A percentile compares a stretch with the other conserved stretches of the same genome.
Evolutionary conservation across 208 protist genomes (phyloP).

Genomic region (Acanthamoeba royreba): DNA sequence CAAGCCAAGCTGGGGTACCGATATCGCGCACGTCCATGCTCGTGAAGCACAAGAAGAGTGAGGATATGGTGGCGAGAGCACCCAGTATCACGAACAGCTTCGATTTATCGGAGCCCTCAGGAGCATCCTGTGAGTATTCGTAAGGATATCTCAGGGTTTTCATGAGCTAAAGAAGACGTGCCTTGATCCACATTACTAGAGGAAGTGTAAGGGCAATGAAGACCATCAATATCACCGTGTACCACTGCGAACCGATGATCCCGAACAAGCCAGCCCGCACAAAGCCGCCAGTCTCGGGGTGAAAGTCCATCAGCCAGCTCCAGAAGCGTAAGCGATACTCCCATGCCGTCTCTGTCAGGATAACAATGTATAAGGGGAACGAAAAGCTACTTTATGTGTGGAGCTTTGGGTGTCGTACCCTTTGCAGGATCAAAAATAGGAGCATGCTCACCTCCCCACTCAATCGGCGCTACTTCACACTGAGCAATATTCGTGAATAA

Average conservation of each 20-base stretch:
- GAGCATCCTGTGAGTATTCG: background rate
- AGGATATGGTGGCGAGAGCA: background rate
- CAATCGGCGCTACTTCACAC: background rate
- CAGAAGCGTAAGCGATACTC: background rate
- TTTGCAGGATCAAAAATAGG: background rate
- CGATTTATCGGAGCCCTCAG: background rate
- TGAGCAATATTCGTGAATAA: background rate
- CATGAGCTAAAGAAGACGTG: background rate
- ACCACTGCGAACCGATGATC: slow-evolving; percentile 28
- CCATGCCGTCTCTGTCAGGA: background rate
- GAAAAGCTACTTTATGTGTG: too few relatives aligned
- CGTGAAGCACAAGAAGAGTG: background rate
- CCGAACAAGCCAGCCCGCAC: slow-evolving; percentile 2
- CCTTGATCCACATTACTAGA: slow-evolving; percentile 33
- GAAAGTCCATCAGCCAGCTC: background rate
- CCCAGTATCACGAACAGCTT: background rate
- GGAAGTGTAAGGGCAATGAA: background rate
- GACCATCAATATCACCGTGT: slow-evolving; percentile 4
- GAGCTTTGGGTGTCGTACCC: too few relatives aligned
- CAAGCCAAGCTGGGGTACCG: background rate
- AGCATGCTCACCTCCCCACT: background rate
- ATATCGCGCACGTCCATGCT: background rate
- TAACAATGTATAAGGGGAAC: too few relatives aligned
- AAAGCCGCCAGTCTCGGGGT: background rate
- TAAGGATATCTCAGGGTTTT: background rate